Conservation (phyloP, 257 asterid species). For the Solanum lycopersicoides region DNA sequence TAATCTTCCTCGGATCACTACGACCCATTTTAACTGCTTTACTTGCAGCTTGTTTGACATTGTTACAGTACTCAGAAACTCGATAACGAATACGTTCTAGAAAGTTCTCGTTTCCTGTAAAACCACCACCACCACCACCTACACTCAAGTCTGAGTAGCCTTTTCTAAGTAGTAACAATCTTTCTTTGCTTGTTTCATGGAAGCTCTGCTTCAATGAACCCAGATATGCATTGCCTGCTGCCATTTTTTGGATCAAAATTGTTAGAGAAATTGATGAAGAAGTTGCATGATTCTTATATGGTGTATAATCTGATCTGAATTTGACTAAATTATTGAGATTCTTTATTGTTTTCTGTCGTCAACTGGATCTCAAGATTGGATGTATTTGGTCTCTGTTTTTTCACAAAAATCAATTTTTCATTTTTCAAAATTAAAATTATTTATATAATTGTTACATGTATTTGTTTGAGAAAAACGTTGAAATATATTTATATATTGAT, state of each 20-base stretch:
- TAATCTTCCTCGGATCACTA: slow-evolving; percentile 35
- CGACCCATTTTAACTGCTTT: slow-evolving; percentile 31
- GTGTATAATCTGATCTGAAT: not conserved
- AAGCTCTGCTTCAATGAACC: slow-evolving; percentile 75
- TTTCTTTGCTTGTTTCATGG: slow-evolving; percentile 42
- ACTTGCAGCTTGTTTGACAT: not conserved
- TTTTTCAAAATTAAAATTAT: too few relatives aligned
- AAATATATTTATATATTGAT: too few relatives aligned
- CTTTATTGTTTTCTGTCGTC: not conserved
- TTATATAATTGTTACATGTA: too few relatives aligned
- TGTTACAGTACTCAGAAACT: not conserved
- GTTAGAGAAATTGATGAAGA: not conserved
- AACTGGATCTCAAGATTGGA: not conserved
- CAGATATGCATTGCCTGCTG: slow-evolving; percentile 11
- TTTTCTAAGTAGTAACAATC: slow-evolving; percentile 36
- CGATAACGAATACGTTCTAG: slow-evolving; percentile 15
- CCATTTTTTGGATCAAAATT: slow-evolving; percentile 24
- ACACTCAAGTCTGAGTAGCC: slow-evolving; percentile 36
- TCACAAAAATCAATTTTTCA: not conserved
- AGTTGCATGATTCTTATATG: not conserved
- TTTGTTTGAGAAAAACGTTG: too few relatives aligned
- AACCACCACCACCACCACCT: not conserved
- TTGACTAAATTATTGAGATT: not conserved
- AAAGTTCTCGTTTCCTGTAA: slow-evolving; percentile 14
- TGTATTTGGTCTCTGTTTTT: not conserved